Conservation (phyloP, 169 alveolate species). For the Cyclospora cayetanensis region DNA sequence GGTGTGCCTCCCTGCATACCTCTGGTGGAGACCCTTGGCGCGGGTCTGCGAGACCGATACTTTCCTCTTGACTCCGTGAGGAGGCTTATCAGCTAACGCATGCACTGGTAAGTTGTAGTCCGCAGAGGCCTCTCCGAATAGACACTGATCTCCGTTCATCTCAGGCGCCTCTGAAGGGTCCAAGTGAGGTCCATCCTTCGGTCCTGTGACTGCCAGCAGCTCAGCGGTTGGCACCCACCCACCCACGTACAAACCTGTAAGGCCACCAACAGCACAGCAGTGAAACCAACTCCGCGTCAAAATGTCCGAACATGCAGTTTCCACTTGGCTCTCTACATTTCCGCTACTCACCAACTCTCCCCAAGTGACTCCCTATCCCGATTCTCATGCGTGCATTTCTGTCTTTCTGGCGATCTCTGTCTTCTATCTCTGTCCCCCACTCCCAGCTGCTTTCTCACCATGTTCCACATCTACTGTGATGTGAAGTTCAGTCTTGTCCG, state of each 20-base stretch:
- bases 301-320: too few species aligned
- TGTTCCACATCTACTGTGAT: constrained; percentile 85
- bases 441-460: constrained; percentile 69
- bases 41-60: constrained; percentile 31
- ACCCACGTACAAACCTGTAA: constrained; percentile 58
- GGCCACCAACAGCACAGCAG: not conserved
- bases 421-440: not conserved
- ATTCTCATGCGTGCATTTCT: not conserved
- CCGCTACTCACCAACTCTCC: too few species aligned
- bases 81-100: not conserved
- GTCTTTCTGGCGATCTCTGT: not conserved
- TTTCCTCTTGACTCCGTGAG: not conserved
- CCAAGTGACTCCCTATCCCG: too few species aligned
- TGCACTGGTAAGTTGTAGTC: too few species aligned
- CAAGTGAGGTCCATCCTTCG: not conserved
- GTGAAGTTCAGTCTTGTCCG: constrained; percentile 80
- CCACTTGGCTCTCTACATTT: too few species aligned
- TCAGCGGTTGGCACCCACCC: constrained; percentile 59
- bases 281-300: not conserved
- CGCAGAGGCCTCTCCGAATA: too few species aligned
- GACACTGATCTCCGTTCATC: not conserved
- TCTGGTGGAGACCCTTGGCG: constrained; percentile 48
- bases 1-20: too few species aligned
- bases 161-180: not conserved
- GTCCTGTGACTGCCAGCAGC: not conserved